A percentile compares a stretch with the other conserved stretches of the same genome.
phyloP scores from a whole-genome alignment of 306 rosid genomes.

The Canavalia gladiata region DNA sequence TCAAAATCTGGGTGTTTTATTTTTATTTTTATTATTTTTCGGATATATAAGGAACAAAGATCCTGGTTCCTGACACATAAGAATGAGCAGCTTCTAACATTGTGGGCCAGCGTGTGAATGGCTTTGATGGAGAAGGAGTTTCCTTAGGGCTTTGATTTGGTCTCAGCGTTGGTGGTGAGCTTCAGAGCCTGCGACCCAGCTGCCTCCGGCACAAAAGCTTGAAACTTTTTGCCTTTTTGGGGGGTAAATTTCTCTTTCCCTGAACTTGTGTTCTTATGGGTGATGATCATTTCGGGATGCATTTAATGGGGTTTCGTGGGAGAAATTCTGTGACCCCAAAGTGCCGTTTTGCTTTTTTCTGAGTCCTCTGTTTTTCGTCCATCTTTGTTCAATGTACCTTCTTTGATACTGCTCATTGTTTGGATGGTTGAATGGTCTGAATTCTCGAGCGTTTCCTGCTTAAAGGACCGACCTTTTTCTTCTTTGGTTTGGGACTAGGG shows the following conservation, averaged over 20 bases:
- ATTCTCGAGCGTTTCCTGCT: conserved; percentile 12
- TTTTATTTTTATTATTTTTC: neutral
- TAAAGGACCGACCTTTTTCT: conserved; percentile 29
- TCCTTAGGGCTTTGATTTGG: conserved; percentile 30
- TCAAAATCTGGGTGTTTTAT: neutral
- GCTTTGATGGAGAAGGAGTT: neutral
- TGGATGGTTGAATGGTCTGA: conserved; percentile 12
- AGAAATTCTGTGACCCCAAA: conserved; percentile 12
- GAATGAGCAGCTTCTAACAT: neutral
- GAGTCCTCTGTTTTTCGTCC: neutral
- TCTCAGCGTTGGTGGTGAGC: neutral
- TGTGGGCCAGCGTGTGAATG: neutral
- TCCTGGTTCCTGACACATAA: neutral
- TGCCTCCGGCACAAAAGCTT: conserved; percentile 17
- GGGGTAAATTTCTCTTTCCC: neutral
- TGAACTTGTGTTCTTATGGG: conserved; percentile 5
- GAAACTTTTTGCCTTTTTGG: conserved; percentile 6
- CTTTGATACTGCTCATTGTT: neutral
- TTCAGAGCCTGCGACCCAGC: neutral
- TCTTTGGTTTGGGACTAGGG: conserved; percentile 25
- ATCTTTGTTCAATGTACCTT: conserved; percentile 14
- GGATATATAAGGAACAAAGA: neutral
- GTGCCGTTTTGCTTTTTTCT: neutral
- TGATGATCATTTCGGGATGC: conserved; percentile 16
- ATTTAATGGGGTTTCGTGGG: conserved; percentile 16